Percentiles rank a stretch among this genome's conserved stretches.
Evolutionary conservation across 2,329 filamentous ascomycete genomes (phyloP).

Genomic region (Fusarium nisikadoi): DNA sequence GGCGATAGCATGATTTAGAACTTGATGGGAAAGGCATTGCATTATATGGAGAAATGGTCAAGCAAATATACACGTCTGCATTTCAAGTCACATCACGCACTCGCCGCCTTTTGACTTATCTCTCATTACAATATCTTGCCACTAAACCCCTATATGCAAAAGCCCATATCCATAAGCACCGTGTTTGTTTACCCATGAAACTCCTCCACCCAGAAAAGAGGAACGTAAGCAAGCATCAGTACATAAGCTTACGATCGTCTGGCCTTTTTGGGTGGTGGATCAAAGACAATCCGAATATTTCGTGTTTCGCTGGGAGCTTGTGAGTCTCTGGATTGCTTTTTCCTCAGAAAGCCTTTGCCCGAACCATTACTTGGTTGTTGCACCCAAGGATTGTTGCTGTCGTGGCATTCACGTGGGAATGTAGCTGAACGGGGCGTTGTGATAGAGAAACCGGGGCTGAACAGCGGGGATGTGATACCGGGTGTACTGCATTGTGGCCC

Average conservation of each 20-base stretch:
- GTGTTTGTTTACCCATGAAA: not conserved
- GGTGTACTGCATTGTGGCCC: slow-evolving; percentile 46
- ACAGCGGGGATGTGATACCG: slow-evolving; percentile 32
- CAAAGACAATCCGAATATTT: slow-evolving; percentile 54
- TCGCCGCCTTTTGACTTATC: not conserved
- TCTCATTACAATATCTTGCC: not conserved
- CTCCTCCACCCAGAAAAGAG: slow-evolving; percentile 6
- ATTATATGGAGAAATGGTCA: slow-evolving; percentile 17
- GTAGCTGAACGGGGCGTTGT: slow-evolving; percentile 31
- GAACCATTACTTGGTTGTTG: slow-evolving; percentile 14
- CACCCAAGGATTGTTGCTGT: slow-evolving; percentile 35
- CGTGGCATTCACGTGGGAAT: slow-evolving; percentile 18
- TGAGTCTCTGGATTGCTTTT: slow-evolving; percentile 37
- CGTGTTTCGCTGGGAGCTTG: slow-evolving; percentile 51
- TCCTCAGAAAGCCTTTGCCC: slow-evolving; percentile 30
- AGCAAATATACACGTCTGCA: slow-evolving; percentile 24
- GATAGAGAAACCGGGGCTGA: slow-evolving; percentile 39
- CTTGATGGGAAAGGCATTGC: slow-evolving; percentile 12
- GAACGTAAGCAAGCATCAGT: not conserved
- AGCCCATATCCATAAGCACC: not conserved
- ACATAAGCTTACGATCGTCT: not conserved
- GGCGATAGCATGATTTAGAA: slow-evolving; percentile 25
- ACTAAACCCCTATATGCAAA: not conserved
- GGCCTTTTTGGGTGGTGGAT: slow-evolving; percentile 49
- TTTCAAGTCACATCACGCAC: slow-evolving; percentile 3